Conservation (phyloP, 2,329 filamentous ascomycete genomes). For the Botryotinia globosa region DNA sequence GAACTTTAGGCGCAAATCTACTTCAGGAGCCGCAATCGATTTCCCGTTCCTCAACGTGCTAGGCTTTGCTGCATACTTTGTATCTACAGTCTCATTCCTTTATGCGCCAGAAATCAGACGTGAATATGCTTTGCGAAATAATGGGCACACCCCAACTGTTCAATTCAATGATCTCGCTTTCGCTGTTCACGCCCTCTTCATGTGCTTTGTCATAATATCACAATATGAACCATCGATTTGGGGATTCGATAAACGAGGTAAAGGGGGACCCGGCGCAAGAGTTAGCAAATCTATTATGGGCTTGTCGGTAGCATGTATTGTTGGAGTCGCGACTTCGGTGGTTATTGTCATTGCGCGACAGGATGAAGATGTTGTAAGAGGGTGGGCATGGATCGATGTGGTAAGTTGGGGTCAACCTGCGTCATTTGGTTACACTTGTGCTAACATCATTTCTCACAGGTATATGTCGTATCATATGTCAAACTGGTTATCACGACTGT, state of each 20-base stretch:
- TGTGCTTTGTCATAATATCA: conserved; percentile 70
- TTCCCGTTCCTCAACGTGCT: conserved; percentile 74
- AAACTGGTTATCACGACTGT: conserved; percentile 85
- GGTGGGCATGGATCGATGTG: conserved; percentile 63
- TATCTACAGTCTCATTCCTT: conserved; percentile 72
- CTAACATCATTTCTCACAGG: conserved; percentile 25
- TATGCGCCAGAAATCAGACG: conserved; percentile 73
- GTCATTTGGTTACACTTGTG: neutral
- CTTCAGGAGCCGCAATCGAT: conserved; percentile 80
- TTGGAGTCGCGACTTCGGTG: conserved; percentile 51
- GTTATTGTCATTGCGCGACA: conserved; percentile 44
- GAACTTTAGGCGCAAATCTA: conserved; percentile 74
- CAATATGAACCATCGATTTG: conserved; percentile 73
- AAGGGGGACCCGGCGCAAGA: conserved; percentile 50
- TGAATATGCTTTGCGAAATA: conserved; percentile 81
- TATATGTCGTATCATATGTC: conserved; percentile 75
- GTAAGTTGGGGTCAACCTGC: conserved; percentile 28
- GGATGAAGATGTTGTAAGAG: conserved; percentile 43
- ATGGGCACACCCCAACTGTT: conserved; percentile 75
- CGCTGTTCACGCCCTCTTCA: conserved; percentile 72
- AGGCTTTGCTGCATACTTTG: conserved; percentile 71
- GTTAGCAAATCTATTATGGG: conserved; percentile 62
- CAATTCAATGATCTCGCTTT: conserved; percentile 89
- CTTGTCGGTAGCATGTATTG: conserved; percentile 65
- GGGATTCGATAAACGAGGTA: conserved; percentile 64